A percentile compares a stretch with the other conserved stretches of the same genome.
These are phyloP conservation scores for Phytophthora boehmeriae DNA, from an alignment of 352 stramenopile species.

Conservation along the genomic window DNA sequence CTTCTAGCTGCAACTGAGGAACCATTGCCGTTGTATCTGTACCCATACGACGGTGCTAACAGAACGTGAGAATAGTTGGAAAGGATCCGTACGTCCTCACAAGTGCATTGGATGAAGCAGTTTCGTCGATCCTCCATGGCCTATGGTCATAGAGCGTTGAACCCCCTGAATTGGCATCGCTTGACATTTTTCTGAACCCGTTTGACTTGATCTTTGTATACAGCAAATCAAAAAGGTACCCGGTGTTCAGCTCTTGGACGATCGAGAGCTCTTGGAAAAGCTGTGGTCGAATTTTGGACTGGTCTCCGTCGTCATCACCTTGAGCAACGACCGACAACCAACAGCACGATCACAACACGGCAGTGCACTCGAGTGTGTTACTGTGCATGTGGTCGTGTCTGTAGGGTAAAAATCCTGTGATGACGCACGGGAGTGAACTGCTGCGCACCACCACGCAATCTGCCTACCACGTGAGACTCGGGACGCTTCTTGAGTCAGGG, in stretches of 20 bases:
- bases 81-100: no score
- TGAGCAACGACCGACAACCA: not conserved
- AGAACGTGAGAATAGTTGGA: no score
- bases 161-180: not conserved
- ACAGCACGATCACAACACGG: conserved; percentile 1
- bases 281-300: not conserved
- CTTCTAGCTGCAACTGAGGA: not conserved
- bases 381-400: conserved; percentile 2
- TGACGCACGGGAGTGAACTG: conserved; percentile 20
- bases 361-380: not conserved
- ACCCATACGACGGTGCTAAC: not conserved
- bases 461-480: not conserved
- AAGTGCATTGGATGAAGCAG: not conserved
- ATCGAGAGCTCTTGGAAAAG: no score
- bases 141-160: no score
- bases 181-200: not conserved
- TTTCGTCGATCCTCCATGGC: not conserved
- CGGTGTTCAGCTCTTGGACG: not conserved
- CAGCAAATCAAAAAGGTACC: not conserved
- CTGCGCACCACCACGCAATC: conserved; percentile 29
- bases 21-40: not conserved
- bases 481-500: conserved; percentile 2
- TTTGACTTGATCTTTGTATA: not conserved
- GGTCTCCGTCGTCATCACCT: not conserved
- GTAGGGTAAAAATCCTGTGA: conserved; percentile 31